Base-by-base conservation (phyloP, 2,329 filamentous ascomycete genomes). In the Fusarium tupiense region DNA sequence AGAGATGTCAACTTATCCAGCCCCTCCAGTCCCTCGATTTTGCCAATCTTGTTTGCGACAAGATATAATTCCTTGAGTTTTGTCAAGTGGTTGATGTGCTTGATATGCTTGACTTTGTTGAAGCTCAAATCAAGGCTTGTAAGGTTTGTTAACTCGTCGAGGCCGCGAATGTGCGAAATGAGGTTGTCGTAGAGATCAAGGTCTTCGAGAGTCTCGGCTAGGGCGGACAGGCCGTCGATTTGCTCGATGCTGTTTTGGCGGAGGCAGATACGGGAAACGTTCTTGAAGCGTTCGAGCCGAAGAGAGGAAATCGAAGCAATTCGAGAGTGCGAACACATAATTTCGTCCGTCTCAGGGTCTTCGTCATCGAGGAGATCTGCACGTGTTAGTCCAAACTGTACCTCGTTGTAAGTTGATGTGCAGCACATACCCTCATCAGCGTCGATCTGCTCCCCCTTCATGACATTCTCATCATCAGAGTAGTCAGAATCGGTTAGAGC, bases 51-150 rank as follows among this genome's bases (percentile, higher is more conserved):
- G 84, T 99, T 98, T 80, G 97, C 94, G 57, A 98, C 94, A 77
- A 99, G 93, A 82, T 93, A 99, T 7, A 99, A 82, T 76, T 98
- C 94, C 71, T 88, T 92, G 65, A 98, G 88, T 61, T 94, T 88
- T 29, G 86, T 92, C 67, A 99, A 85, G 78, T 96, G 93, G 67
- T 89, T 88, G 74, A 98, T 86, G 78, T 96, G 91, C 84, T 97
- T 98, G 86, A 99, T 97, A 84, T 98, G 95, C 83, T 98, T 98
- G 86, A 99, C 96, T 86, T 98, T 98, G 87, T 99, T 99, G 89
- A 98, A 99, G 82, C 94, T 97, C 59, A 99, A 88, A 81, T 99
- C 96, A 62, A 99, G 90, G 64, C 86, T 92, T 11, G 89, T 94
- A 61, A 99, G 89, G 70, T 93, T 88, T 19, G 88, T 90, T 65